Evolutionary conservation across 768 basidiomycete species (phyloP), one percentile per base, ranked within the genome.

Genomic region (Polyporus arcularius): DNA sequence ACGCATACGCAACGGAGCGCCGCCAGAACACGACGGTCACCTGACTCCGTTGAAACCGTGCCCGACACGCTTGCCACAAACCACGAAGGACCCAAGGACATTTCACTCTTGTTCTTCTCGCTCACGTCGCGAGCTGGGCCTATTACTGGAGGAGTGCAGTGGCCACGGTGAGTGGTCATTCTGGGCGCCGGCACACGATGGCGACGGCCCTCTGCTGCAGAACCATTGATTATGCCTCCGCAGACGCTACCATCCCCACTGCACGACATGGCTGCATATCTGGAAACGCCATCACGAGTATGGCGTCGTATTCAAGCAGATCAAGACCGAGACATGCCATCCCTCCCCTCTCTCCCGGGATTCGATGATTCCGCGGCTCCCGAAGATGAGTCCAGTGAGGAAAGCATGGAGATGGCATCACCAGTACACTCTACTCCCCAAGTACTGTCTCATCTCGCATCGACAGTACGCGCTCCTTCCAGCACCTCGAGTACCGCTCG

Each of bases 281-380:
- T 78, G 9, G 92, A 94, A 73, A 94, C 92, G 15, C 92, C 92
- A 0, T 94, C 92, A 28, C 80, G 91, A 46, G 86, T 94, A 68
- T 90, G 88, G 88, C 82, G 92, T 31, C 83, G 92, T 48, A 92
- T 94, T 53, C 85, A 94, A 72, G 87, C 82, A 0, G 77, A 82
- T n/a, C 88, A 92, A 65, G 84, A 85, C 61, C 74, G 78, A 63
- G 90, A 92, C 63, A 88, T 93, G 79, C 89, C 92, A 10, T 94
- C 92, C 32, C 77, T 94, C 2, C 92, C 92, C 2, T 90, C 90
- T 3, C 73, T 93, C 12, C 89, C 90, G 7, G 78, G 69, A 1
- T 87, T 89, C 68, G 90, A 92, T 32, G 84, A 89, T 66, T 88
- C 86, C 18, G 77, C 71, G 4, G 76, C 77, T 75, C 79, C 46